A percentile compares a stretch with the other conserved stretches of the same genome.
phyloP scores from a whole-genome alignment of 441 rosid species.

The Erodium moschatum region DNA sequence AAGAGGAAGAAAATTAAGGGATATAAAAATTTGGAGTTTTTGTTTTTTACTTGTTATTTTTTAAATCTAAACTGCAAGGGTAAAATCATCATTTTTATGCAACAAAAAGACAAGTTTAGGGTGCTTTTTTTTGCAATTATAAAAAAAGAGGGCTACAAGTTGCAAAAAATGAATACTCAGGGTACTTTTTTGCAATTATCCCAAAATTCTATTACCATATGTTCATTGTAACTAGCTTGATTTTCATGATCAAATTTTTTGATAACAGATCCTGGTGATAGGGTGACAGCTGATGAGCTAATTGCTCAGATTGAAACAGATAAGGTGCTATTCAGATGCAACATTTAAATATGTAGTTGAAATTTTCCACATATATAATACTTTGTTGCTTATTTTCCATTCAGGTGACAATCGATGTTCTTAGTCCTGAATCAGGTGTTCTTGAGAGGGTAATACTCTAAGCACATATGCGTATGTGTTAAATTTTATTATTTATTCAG shows the following conservation, averaged over 20 bases:
- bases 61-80: too few species aligned
- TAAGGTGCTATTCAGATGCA: slow-evolving; percentile 40
- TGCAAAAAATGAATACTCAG: too few species aligned
- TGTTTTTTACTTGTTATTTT: too few species aligned
- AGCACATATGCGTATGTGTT: slow-evolving; percentile 3
- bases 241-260: slow-evolving; percentile 21
- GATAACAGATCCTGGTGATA: slow-evolving; percentile 77
- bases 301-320: slow-evolving; percentile 97
- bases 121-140: too few species aligned
- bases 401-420: slow-evolving; percentile 88
- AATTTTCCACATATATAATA: neutral
- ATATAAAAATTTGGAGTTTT: too few species aligned
- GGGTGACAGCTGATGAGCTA: slow-evolving; percentile 77
- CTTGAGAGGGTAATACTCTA: slow-evolving; percentile 54
- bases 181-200: too few species aligned
- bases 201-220: neutral
- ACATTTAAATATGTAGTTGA: neutral
- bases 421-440: slow-evolving; percentile 87
- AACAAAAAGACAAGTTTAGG: too few species aligned
- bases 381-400: slow-evolving; percentile 17
- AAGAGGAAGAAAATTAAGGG: too few species aligned
- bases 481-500: slow-evolving; percentile 3
- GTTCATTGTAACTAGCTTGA: slow-evolving; percentile 13
- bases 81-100: too few species aligned
- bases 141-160: too few species aligned